phyloP scores from a whole-genome alignment of 352 stramenopile genomes.

The Pythium aristosporum region DNA sequence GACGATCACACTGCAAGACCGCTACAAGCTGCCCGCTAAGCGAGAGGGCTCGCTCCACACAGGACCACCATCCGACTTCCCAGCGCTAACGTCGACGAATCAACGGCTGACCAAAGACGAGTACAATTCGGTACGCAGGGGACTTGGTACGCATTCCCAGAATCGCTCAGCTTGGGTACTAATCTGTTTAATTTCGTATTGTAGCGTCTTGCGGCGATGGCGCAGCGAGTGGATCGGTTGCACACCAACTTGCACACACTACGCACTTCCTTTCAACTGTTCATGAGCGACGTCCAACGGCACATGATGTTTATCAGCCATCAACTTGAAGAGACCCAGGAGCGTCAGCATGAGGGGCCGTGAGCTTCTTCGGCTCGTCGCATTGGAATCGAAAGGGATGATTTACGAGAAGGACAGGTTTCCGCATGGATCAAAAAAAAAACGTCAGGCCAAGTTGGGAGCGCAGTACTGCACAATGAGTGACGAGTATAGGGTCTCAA shows the following conservation, averaged over 20 bases:
- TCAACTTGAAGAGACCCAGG: constrained; percentile 37
- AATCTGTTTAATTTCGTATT: not conserved
- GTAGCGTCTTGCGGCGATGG: constrained; percentile 33
- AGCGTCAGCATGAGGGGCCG: too few species aligned
- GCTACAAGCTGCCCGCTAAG: constrained; percentile 16
- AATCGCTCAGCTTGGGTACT: not conserved
- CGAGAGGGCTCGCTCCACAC: not conserved
- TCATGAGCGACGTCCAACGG: constrained; percentile 46
- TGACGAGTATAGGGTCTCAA: too few species aligned
- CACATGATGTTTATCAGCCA: constrained; percentile 54
- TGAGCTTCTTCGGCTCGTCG: too few species aligned
- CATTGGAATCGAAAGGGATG: too few species aligned
- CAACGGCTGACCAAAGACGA: constrained; percentile 13
- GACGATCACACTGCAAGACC: constrained; percentile 7
- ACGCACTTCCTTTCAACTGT: constrained; percentile 55
- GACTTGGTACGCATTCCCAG: not conserved
- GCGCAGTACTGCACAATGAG: too few species aligned
- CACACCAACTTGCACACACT: constrained; percentile 42
- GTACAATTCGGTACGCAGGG: constrained; percentile 23
- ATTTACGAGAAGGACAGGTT: too few species aligned
- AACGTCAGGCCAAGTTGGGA: too few species aligned
- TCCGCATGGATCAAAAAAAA: too few species aligned
- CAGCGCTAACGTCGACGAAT: too few species aligned
- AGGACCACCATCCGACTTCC: not conserved
- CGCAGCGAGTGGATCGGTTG: constrained; percentile 40